Evolutionary conservation across 176 grass and related monocot genomes (phyloP).

Genomic region (Carex pumila): DNA sequence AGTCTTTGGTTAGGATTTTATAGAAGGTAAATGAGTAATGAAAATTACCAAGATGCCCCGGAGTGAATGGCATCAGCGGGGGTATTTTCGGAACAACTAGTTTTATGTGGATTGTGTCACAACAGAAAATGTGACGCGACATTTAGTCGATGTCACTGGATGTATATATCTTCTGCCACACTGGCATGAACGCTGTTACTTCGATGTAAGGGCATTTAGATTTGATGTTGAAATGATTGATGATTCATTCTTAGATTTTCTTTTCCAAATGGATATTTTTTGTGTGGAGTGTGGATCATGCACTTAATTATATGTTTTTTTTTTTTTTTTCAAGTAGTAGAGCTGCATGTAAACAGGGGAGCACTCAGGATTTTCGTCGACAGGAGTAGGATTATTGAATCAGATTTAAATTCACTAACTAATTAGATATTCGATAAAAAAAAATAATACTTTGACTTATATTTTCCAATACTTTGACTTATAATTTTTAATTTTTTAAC

Average conservation of each 20-base stretch:
- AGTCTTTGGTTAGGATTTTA: not conserved
- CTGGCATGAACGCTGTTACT: constrained; percentile 4
- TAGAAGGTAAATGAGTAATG: not conserved
- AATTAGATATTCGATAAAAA: no score
- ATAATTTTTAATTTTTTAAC: no score
- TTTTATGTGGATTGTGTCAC: constrained; percentile 1
- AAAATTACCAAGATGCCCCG: not conserved
- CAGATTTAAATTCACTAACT: no score
- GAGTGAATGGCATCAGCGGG: constrained; percentile 11
- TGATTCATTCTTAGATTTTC: not conserved
- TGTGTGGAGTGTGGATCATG: not conserved
- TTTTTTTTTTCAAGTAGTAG: not conserved
- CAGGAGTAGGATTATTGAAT: no score
- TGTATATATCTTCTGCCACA: not conserved
- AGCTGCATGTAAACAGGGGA: not conserved
- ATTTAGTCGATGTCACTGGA: not conserved
- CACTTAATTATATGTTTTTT: not conserved
- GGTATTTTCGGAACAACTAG: not conserved
- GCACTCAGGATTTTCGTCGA: no score
- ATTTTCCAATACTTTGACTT: no score
- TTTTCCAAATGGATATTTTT: not conserved
- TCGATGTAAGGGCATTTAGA: not conserved
- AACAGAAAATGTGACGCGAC: constrained; percentile 3
- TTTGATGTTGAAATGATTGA: not conserved
- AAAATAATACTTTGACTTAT: no score